Evolutionary conservation across 495 filamentous ascomycete species (phyloP).

Genomic region (Neurospora discreta): DNA sequence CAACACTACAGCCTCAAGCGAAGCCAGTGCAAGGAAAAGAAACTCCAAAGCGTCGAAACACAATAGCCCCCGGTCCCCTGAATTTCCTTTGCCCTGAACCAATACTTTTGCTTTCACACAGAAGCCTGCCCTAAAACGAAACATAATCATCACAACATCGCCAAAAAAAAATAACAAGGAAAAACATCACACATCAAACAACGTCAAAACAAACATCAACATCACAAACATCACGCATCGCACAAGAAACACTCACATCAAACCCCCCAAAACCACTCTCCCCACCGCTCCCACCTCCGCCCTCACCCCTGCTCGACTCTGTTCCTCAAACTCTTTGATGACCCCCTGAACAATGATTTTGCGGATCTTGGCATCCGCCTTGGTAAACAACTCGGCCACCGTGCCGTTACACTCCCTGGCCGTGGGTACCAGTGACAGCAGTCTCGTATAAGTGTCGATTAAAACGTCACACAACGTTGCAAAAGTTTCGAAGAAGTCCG

Average conservation of each 20-base stretch:
- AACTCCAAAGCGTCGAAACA: neutral
- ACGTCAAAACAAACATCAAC: neutral
- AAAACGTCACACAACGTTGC: conserved; percentile 94
- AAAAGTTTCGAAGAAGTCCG: conserved; percentile 95
- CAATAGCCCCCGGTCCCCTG: neutral
- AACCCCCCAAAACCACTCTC: conserved; percentile 78
- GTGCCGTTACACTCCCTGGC: conserved; percentile 49
- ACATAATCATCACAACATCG: neutral
- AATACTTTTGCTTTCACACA: neutral
- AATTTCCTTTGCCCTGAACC: neutral
- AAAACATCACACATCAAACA: neutral
- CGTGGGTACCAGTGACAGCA: conserved; percentile 58
- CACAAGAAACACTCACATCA: conserved; percentile 47
- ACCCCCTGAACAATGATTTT: conserved; percentile 79
- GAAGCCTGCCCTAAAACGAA: neutral
- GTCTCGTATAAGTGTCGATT: conserved; percentile 79
- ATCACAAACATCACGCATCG: neutral
- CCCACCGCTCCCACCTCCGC: conserved; percentile 73
- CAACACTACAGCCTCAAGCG: neutral
- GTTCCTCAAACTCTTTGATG: conserved; percentile 88
- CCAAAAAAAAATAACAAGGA: neutral
- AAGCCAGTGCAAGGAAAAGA: neutral
- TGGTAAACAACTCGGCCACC: conserved; percentile 74
- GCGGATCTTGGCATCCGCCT: conserved; percentile 73
- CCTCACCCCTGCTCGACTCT: conserved; percentile 59